Conservation (phyloP, 371 early-diverging fungal species). For the Saksenaea oblongispora region DNA sequence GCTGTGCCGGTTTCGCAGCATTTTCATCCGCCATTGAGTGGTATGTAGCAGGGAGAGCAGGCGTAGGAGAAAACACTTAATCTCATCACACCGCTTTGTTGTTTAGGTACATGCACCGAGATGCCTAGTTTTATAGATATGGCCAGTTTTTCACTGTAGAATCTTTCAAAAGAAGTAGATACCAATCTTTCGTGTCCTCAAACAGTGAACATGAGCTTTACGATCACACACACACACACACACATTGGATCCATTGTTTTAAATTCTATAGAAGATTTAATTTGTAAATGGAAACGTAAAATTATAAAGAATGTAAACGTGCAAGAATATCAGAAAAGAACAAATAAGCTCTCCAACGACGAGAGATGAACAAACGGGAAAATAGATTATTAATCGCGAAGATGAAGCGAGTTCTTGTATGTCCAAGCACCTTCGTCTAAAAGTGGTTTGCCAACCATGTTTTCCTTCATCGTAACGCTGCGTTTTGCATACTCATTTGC, state of each 20-base stretch:
- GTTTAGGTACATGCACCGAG: neutral
- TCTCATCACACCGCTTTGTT: neutral
- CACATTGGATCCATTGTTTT: too few species aligned
- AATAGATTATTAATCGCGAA: constrained; percentile 4
- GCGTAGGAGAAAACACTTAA: constrained; percentile 1
- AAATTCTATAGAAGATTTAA: neutral
- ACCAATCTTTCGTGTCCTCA: too few species aligned
- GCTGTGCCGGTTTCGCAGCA: constrained; percentile 94
- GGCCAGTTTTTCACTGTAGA: too few species aligned
- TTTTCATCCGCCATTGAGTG: constrained; percentile 93
- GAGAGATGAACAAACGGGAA: neutral
- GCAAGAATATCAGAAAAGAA: neutral
- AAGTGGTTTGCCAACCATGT: constrained; percentile 9
- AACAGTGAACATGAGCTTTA: too few species aligned
- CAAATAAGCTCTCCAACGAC: neutral
- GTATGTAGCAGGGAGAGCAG: constrained; percentile 53
- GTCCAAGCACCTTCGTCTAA: constrained; percentile 12
- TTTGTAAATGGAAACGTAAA: neutral
- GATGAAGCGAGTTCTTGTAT: constrained; percentile 12
- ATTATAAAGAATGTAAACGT: neutral
- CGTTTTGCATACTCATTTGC: constrained; percentile 3
- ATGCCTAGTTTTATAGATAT: neutral
- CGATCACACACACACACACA: too few species aligned
- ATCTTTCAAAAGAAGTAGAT: too few species aligned
- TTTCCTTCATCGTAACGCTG: neutral